These are phyloP conservation scores for Isatis lusitanica DNA, from an alignment of 441 rosid species.

Conservation along the genomic window DNA sequence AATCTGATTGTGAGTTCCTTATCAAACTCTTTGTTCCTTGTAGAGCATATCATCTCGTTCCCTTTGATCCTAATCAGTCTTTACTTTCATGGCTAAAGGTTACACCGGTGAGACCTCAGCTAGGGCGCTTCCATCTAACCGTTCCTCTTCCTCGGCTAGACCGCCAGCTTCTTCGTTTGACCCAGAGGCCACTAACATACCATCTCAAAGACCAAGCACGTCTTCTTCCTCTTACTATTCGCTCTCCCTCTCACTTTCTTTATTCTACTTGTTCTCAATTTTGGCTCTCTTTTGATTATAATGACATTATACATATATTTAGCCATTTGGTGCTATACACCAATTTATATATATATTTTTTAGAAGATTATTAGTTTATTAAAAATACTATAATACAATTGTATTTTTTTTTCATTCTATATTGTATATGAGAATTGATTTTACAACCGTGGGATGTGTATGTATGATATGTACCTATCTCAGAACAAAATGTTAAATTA, in stretches of 20 bases:
- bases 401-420: background rate
- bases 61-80: background rate
- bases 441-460: background rate
- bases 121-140: constrained; percentile 48
- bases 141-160: constrained; percentile 38
- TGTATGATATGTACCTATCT: too few species aligned
- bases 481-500: too few species aligned
- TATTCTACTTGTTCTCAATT: constrained; percentile 30
- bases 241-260: constrained; percentile 21
- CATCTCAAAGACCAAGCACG: constrained; percentile 33
- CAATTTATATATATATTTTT: constrained; percentile 17
- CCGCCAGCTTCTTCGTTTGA: constrained; percentile 62
- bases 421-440: constrained; percentile 29
- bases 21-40: background rate
- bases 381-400: background rate
- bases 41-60: background rate
- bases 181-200: constrained; percentile 60
- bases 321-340: constrained; percentile 7
- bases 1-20: constrained; percentile 70
- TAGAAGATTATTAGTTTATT: constrained; percentile 15
- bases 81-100: constrained; percentile 21
- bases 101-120: constrained; percentile 34
- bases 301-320: background rate
- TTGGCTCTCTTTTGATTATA: constrained; percentile 28
- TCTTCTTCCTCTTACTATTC: constrained; percentile 32